Conservation (phyloP, 2,329 filamentous ascomycete species). For the Penicillium hordei region DNA sequence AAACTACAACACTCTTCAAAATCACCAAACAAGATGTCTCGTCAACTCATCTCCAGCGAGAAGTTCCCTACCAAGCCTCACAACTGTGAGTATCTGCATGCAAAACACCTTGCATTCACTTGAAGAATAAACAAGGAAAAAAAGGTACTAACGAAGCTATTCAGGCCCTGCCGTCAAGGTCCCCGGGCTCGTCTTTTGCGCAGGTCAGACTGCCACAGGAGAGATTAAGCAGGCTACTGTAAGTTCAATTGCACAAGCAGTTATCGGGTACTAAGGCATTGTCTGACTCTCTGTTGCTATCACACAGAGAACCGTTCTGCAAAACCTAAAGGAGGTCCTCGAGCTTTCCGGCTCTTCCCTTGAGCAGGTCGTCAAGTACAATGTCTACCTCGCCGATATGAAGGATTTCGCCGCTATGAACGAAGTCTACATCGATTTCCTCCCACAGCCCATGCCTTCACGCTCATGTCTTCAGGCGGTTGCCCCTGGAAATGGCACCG, state of each 20-base stretch:
- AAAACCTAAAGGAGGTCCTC: slow-evolving; percentile 51
- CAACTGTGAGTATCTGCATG: slow-evolving; percentile 39
- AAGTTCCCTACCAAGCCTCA: slow-evolving; percentile 51
- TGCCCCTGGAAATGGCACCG: slow-evolving; percentile 42
- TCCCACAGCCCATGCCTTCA: slow-evolving; percentile 46
- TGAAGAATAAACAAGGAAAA: neutral
- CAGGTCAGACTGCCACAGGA: slow-evolving; percentile 51
- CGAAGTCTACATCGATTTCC: slow-evolving; percentile 38
- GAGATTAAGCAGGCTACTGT: slow-evolving; percentile 51
- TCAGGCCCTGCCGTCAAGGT: slow-evolving; percentile 47
- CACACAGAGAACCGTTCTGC: slow-evolving; percentile 31
- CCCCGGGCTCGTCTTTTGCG: slow-evolving; percentile 50
- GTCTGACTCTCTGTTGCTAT: neutral
- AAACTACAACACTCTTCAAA: neutral
- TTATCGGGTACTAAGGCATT: neutral
- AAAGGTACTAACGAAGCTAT: neutral
- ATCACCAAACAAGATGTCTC: slow-evolving; percentile 40
- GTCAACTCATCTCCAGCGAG: slow-evolving; percentile 49
- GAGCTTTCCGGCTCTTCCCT: slow-evolving; percentile 55
- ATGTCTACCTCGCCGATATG: slow-evolving; percentile 64
- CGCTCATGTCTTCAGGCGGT: slow-evolving; percentile 45
- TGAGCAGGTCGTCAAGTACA: slow-evolving; percentile 64
- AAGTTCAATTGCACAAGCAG: slow-evolving; percentile 12
- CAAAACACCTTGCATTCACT: too few relatives aligned
- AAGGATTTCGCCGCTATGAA: slow-evolving; percentile 42